Conservation (phyloP, 1,284 basidiomycete genomes). For the Marasmius sp. region DNA sequence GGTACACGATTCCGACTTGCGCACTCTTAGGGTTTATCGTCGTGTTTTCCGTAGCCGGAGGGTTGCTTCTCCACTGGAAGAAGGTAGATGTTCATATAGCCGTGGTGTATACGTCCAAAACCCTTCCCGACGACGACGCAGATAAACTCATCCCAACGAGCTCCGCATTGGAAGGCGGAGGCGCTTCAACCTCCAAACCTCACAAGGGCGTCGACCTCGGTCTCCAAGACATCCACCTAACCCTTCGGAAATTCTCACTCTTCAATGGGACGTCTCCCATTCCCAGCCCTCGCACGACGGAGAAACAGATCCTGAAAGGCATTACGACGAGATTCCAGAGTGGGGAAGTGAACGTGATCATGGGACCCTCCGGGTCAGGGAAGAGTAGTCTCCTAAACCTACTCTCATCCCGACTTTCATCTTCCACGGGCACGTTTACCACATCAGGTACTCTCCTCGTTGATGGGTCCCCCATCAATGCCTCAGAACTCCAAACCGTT, state of each 20-base stretch:
- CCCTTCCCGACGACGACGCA: too few species aligned
- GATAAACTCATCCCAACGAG: too few species aligned
- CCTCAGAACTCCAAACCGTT: slow-evolving; percentile 18
- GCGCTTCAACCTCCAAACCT: not conserved
- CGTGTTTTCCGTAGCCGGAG: slow-evolving; percentile 19
- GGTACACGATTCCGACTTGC: slow-evolving; percentile 24
- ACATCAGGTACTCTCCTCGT: slow-evolving; percentile 18
- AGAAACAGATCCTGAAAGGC: slow-evolving; percentile 36
- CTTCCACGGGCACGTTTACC: slow-evolving; percentile 21
- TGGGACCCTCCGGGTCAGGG: slow-evolving; percentile 42
- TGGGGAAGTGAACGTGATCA: slow-evolving; percentile 44
- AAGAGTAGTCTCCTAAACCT: slow-evolving; percentile 47
- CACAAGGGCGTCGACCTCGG: slow-evolving; percentile 9
- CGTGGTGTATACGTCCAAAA: not conserved
- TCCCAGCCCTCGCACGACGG: too few species aligned
- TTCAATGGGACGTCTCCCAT: slow-evolving; percentile 8
- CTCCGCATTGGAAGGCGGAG: not conserved
- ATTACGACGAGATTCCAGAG: slow-evolving; percentile 40
- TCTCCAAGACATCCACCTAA: slow-evolving; percentile 22
- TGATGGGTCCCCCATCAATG: slow-evolving; percentile 14
- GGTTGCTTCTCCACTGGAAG: slow-evolving; percentile 5
- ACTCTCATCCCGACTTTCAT: slow-evolving; percentile 36
- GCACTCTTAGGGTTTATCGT: slow-evolving; percentile 34
- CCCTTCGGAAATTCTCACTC: slow-evolving; percentile 26
- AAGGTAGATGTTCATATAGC: slow-evolving; percentile 7